Evolutionary conservation across 2,329 filamentous ascomycete genomes (phyloP), one percentile per base, ranked within the genome.

Genomic region (Alternaria atra): DNA sequence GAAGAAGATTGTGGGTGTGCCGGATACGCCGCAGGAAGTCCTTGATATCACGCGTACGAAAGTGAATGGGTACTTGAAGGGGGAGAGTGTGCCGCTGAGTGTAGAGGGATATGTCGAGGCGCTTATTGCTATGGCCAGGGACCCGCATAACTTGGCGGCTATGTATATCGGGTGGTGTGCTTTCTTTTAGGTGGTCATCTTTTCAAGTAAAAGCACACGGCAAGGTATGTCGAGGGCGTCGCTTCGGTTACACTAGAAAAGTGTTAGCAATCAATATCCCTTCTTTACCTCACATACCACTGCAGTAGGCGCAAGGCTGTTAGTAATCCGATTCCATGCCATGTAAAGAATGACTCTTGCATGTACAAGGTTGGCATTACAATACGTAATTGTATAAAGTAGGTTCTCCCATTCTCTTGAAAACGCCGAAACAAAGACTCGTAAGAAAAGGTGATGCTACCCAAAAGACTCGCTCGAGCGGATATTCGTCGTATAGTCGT

Each of bases 111-210:
- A 99, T 82, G 95, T 97, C n/a, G 92, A 97, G 77, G 93, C 96
- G 79, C 80, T 99, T 78, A 95, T 99, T 69, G 88, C 90, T 75
- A 90, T 94, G 81, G 95, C 96, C 34, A 91, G 90, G 23, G 89
- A 93, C 78, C 87, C 90, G 58, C 86, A 82, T 73, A 96, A 95
- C 77, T 79, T 99, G 79, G 88, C 92, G 17, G 88, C 89, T 39
- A 99, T 99, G 96, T 99, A 98, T 80, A 97, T 98, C 80, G 95
- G 95, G 20, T 98, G 94, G 94, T 90, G 88, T 81, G 84, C 88
- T 12, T 91, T 90, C 72, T 87, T 90, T 61, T 90, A 76, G 37
- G 39, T 34, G 30, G 23, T n/a, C 10, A 20, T 52, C 8, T 39
- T 20, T 52, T 23, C n/a, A n/a, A n/a, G 25, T 10, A 1, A 12